A percentile compares a stretch with the other conserved stretches of the same genome.
Conservation (phyloP, 305 asterid species). For the Rubia peregrina region DNA sequence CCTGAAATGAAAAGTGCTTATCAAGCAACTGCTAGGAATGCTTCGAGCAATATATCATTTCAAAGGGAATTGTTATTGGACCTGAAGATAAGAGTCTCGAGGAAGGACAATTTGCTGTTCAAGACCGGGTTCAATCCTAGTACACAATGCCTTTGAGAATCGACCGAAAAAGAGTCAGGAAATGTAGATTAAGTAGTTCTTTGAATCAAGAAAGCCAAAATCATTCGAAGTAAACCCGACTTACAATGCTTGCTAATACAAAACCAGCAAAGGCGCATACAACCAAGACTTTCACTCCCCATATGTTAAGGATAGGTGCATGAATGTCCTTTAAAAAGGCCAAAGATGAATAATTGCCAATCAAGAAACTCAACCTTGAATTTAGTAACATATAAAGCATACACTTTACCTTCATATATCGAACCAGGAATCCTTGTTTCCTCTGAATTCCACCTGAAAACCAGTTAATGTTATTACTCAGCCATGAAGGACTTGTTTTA, state of each 20-base stretch:
- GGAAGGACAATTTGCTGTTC: constrained; percentile 99
- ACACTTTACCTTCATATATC: constrained; percentile 85
- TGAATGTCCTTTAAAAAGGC: constrained; percentile 62
- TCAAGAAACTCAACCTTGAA: neutral
- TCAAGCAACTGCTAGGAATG: constrained; percentile 17
- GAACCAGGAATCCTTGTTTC: constrained; percentile 73
- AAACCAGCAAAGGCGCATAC: constrained; percentile 72
- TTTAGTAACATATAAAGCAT: constrained; percentile 12
- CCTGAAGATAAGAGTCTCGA: constrained; percentile 98
- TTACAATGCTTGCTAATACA: constrained; percentile 87
- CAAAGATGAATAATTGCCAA: constrained; percentile 5
- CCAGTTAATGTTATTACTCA: constrained; percentile 22
- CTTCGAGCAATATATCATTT: neutral
- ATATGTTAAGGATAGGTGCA: constrained; percentile 71
- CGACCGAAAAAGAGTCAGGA: neutral
- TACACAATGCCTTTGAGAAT: constrained; percentile 64
- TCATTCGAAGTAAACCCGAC: constrained; percentile 27
- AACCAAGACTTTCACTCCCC: constrained; percentile 84
- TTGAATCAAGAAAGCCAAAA: constrained; percentile 16
- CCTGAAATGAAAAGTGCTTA: constrained; percentile 46
- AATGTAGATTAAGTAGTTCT: constrained; percentile 12
- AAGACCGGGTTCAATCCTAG: constrained; percentile 95
- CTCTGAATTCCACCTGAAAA: constrained; percentile 58
- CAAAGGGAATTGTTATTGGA: constrained; percentile 23
- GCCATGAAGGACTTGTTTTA: constrained; percentile 13